Base-by-base conservation (phyloP, 2,329 filamentous ascomycete genomes). In the Calonectria pseudoturangicola region DNA sequence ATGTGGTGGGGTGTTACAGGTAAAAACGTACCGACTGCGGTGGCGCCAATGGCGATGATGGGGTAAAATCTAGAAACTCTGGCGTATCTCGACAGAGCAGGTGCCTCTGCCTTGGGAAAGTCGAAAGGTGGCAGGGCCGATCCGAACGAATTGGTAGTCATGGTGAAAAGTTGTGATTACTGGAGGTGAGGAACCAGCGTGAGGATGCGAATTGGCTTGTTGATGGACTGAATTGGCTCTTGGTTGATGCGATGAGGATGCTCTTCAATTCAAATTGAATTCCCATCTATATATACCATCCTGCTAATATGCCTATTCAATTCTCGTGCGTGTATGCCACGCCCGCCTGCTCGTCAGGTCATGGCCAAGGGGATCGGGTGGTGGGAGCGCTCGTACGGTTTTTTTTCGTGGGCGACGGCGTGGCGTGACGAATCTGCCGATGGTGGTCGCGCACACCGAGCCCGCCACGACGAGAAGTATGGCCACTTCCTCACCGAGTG, bases 71-170 rank as follows among this genome's bases (percentile, higher is more conserved):
- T 67, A 16, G 65, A 30, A 9, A 62, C 66, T 13, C 66, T 28
- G 36, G 54, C 66, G 60, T 43, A 50, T 63, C 45, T 68, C n/a
- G 66, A 68, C 16, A 68, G 25, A 12, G 58, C 45, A 25, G 45
- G 43, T 1, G 66, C 54, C 56, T 62, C 66, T 50, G 43, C 25
- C 41, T 63, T 63, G 30, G 56, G 66, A 18, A 68, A 68, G 54
- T 68, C 66, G 45, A 68, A 68, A 63, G 54, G 54, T 15, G 66
- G 66, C 16, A 68, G 66, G 28, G 66, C 66, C 13, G 21, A 27
- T 62, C 66, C 66, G 43, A 68, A 68, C 16, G 66, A 68, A 41
- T 68, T 68, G 56, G 21, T 41, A n/a, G 66, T 68, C 56, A 68
- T 68, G 33, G 25, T 62, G 66, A 50, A 36, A 36, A 36, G 33